These are phyloP conservation scores for Fusarium virguliforme DNA, from an alignment of 2,329 filamentous ascomycete genomes.

Conservation along the genomic window DNA sequence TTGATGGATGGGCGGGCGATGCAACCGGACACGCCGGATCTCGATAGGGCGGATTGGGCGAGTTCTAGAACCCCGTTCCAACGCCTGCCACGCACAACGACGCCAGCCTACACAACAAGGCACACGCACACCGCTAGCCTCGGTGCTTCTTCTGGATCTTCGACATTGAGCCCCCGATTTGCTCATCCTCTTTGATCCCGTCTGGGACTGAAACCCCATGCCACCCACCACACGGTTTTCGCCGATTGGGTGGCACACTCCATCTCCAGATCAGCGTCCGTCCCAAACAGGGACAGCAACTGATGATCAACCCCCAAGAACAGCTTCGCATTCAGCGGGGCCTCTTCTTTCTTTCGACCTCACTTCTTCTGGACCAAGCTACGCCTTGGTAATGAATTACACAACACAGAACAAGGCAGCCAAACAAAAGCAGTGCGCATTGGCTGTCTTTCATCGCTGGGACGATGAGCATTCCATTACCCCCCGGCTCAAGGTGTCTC, in stretches of 20 bases:
- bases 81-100: constrained; percentile 25
- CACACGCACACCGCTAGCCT: constrained; percentile 21
- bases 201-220: constrained; percentile 20
- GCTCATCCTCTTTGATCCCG: constrained; percentile 18
- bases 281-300: constrained; percentile 34
- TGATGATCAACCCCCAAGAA: constrained; percentile 33
- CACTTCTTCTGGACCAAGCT: constrained; percentile 16
- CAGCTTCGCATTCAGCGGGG: constrained; percentile 18
- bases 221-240: constrained; percentile 21
- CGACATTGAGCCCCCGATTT: constrained; percentile 23
- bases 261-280: constrained; percentile 34
- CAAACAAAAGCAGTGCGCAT: constrained; percentile 49
- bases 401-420: constrained; percentile 34
- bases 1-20: constrained; percentile 40
- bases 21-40: constrained; percentile 36
- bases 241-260: constrained; percentile 29
- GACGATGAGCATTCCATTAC: constrained; percentile 19
- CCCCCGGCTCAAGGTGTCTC: constrained; percentile 33
- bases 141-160: constrained; percentile 16
- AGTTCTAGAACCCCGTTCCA: constrained; percentile 41
- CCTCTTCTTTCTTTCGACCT: constrained; percentile 7
- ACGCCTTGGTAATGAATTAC: constrained; percentile 21
- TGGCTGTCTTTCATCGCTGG: constrained; percentile 39
- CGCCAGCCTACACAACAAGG: constrained; percentile 15
- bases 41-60: constrained; percentile 34